Percentiles rank a stretch among this genome's conserved stretches.
Evolutionary conservation across 2,329 filamentous ascomycete species (phyloP).

Genomic region (Colletotrichum tropicale): DNA sequence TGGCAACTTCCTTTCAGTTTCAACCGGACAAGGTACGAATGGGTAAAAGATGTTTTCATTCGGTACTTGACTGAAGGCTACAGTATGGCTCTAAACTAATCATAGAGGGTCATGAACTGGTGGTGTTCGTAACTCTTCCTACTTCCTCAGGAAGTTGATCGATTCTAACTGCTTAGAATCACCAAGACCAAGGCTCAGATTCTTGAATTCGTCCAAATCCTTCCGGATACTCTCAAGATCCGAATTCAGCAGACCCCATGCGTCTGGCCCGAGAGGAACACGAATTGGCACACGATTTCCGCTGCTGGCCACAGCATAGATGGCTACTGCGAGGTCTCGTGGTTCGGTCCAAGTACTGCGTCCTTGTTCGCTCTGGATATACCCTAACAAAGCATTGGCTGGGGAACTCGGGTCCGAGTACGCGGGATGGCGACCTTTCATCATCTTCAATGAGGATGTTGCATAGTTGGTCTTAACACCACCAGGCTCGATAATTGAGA

Average conservation of each 20-base stretch:
- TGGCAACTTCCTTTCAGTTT: too few relatives aligned
- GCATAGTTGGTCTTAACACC: constrained; percentile 37
- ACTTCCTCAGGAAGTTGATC: rapidly evolving
- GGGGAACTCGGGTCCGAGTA: neutral
- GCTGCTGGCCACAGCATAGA: neutral
- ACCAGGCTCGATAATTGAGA: constrained; percentile 46
- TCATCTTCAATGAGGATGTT: neutral
- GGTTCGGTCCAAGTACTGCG: neutral
- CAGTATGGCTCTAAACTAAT: too few relatives aligned
- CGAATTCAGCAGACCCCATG: neutral
- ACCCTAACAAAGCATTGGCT: neutral
- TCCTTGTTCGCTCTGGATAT: neutral
- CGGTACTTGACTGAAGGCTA: too few relatives aligned
- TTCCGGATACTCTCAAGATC: neutral
- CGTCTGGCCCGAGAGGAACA: neutral
- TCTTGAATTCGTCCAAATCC: neutral
- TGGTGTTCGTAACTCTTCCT: too few relatives aligned
- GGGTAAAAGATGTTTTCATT: too few relatives aligned
- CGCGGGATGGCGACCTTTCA: neutral
- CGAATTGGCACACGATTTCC: neutral
- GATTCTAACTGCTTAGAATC: neutral
- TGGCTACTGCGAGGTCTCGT: neutral
- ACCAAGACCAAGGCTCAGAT: neutral
- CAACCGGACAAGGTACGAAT: too few relatives aligned
- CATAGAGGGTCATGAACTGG: too few relatives aligned